phyloP scores from a whole-genome alignment of 2,329 filamentous ascomycete genomes.

The Xylariaceae sp. region DNA sequence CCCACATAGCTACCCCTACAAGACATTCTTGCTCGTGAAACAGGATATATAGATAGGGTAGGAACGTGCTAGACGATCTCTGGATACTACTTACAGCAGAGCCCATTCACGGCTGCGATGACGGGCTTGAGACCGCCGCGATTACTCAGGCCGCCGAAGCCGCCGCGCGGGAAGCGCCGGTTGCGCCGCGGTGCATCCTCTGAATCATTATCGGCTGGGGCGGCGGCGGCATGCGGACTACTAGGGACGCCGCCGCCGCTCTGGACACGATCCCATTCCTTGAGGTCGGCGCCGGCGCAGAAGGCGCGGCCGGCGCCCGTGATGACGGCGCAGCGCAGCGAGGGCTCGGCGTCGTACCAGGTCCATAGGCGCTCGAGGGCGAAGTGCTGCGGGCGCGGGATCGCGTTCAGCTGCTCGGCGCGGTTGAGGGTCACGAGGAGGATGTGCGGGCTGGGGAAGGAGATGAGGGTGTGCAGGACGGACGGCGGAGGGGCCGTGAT shows the following conservation, averaged over 20 bases:
- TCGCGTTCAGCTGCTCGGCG: constrained; percentile 60
- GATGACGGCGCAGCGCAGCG: constrained; percentile 63
- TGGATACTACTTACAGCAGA: too few relatives aligned
- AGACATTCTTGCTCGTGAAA: too few relatives aligned
- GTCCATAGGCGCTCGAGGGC: constrained; percentile 53
- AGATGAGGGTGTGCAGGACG: constrained; percentile 46
- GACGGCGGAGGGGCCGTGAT: constrained; percentile 44
- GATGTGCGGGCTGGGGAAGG: constrained; percentile 57
- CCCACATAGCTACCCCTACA: too few relatives aligned
- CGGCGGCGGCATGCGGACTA: not conserved
- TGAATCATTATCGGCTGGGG: not conserved
- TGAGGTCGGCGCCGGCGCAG: constrained; percentile 69
- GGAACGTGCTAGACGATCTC: too few relatives aligned
- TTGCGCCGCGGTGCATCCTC: constrained; percentile 17
- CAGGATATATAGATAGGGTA: too few relatives aligned
- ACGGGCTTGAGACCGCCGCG: constrained; percentile 73
- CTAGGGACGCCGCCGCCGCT: constrained; percentile 14
- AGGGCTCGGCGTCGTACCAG: constrained; percentile 66
- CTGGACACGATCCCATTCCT: constrained; percentile 61
- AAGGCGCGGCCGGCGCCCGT: constrained; percentile 67
- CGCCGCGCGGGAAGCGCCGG: constrained; percentile 45
- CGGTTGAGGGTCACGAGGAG: constrained; percentile 64
- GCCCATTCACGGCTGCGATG: constrained; percentile 75
- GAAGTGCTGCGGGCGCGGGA: constrained; percentile 52
- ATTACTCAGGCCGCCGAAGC: constrained; percentile 69